phyloP scores from a whole-genome alignment of 352 stramenopile species.

The Nothophytophthora sp. region DNA sequence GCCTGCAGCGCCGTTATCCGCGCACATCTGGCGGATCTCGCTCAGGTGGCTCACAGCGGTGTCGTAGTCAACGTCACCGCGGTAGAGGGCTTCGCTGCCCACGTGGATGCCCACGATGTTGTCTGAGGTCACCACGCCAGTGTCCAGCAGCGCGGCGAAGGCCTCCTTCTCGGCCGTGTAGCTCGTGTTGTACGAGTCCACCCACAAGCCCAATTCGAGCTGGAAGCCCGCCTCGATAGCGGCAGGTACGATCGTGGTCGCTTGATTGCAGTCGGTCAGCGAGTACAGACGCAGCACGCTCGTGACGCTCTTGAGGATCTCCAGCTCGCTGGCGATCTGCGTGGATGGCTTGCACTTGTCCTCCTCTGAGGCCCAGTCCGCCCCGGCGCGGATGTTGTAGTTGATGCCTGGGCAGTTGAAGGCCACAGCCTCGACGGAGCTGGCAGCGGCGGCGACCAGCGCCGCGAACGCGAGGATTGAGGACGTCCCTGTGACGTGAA shows the following conservation, averaged over 20 bases:
- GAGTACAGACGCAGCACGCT: constrained; percentile 53
- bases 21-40: constrained; percentile 51
- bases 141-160: constrained; percentile 45
- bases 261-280: constrained; percentile 57
- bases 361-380: constrained; percentile 43
- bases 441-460: constrained; percentile 9
- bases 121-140: constrained; percentile 33
- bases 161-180: constrained; percentile 30
- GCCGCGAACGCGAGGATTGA: constrained; percentile 10
- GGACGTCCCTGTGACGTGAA: constrained; percentile 11
- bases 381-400: constrained; percentile 68
- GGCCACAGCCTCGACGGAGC: constrained; percentile 9
- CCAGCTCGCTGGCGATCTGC: constrained; percentile 52
- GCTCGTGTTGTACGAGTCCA: constrained; percentile 37
- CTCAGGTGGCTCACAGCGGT: constrained; percentile 51
- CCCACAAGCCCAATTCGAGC: constrained; percentile 59
- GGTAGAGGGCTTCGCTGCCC: constrained; percentile 71
- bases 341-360: constrained; percentile 58
- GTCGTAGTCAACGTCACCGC: constrained; percentile 42
- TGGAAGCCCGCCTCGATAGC: constrained; percentile 45
- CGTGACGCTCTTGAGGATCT: constrained; percentile 43
- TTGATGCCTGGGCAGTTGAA: constrained; percentile 57
- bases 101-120: constrained; percentile 64
- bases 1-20: constrained; percentile 22
- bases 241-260: constrained; percentile 31